Base-by-base conservation (phyloP, 176 grass and related monocot species). In the Saccharum officinarum region DNA sequence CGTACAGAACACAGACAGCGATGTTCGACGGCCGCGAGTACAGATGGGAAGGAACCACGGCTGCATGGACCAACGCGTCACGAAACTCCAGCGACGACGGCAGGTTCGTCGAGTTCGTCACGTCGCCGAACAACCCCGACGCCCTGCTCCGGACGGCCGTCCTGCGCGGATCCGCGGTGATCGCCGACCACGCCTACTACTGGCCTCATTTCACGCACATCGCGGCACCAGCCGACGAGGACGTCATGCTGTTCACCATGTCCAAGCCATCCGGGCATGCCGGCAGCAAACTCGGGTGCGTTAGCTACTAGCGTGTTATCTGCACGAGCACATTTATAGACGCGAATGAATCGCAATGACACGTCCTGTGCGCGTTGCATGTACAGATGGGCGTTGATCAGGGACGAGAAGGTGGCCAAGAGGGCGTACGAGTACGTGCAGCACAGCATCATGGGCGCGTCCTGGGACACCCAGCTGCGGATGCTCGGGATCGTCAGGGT, bases 51-150 rank as follows among this genome's bases (percentile, higher is more conserved):
- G 92, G 91, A 28, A 73, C 47, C 25, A 90, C 91, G 7, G 68
- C 90, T 0, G 18, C 26, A 8, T 92, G 86, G 83, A 57, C 87
- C 12, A 91, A 90, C 73, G 77, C 80, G 10, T 66, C 88, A 2
- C 20, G 25, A 6, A 74, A 69, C 38, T 72, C 85, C 31, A 61
- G 40, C 8, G 30, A 26, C n/a, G 47, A 68, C 67, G 9, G 6
- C 57, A 57, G 80, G 50, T 72, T 94, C 59, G 69, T 97, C 45
- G 94, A 97, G 80, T 94, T 94, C 37, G 90, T 97, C 64, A 87
- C 92, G 45, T 94, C 92, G 33, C 94, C 94, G 0, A 94, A 92
- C 77, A 97, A 97, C 80, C 94, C 94, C 2, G 94, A 92, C 72
- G 26, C 83, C 26, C 14, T 55, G 34, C 78, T 94, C 42, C 10